phyloP scores from a whole-genome alignment of 768 basidiomycete genomes.

The Auriscalpium vulgare region DNA sequence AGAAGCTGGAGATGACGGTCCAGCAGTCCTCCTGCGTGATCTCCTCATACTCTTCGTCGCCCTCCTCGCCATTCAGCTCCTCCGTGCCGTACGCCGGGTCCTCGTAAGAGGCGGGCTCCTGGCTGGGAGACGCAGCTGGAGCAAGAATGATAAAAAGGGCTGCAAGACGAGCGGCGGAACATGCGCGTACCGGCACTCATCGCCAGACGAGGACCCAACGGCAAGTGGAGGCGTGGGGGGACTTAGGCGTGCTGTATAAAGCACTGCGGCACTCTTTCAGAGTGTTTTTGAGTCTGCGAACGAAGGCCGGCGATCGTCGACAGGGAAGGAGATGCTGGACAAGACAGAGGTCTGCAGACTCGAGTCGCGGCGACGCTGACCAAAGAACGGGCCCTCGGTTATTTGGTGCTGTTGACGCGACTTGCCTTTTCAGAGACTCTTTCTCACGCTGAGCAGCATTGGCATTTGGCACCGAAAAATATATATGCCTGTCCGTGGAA shows the following conservation, averaged over 20 bases:
- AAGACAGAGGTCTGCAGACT: background rate
- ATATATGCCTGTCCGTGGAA: no score
- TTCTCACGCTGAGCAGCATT: no score
- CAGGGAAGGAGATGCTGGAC: background rate
- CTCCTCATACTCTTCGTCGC: slow-evolving; percentile 56
- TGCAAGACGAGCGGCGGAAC: slow-evolving; percentile 3
- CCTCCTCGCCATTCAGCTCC: slow-evolving; percentile 45
- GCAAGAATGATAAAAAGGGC: slow-evolving; percentile 8
- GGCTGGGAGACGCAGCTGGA: slow-evolving; percentile 12
- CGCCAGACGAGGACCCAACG: slow-evolving; percentile 5
- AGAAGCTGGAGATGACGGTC: slow-evolving; percentile 94
- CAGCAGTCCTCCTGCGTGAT: slow-evolving; percentile 92
- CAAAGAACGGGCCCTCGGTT: background rate
- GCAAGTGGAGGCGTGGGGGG: slow-evolving; percentile 11
- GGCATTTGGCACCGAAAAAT: no score
- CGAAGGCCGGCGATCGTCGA: background rate
- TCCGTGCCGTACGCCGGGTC: slow-evolving; percentile 49
- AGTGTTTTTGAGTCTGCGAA: background rate
- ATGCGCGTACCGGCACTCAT: slow-evolving; percentile 17
- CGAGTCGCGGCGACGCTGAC: background rate
- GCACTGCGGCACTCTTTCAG: no score
- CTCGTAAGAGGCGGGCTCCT: slow-evolving; percentile 33
- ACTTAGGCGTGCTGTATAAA: background rate
- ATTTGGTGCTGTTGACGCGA: slow-evolving; percentile 7
- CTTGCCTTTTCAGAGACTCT: no score